A percentile compares a stretch with the other conserved stretches of the same genome.
Evolutionary conservation across 768 basidiomycete species (phyloP).

Genomic region (Leccinum pellstonianum): DNA sequence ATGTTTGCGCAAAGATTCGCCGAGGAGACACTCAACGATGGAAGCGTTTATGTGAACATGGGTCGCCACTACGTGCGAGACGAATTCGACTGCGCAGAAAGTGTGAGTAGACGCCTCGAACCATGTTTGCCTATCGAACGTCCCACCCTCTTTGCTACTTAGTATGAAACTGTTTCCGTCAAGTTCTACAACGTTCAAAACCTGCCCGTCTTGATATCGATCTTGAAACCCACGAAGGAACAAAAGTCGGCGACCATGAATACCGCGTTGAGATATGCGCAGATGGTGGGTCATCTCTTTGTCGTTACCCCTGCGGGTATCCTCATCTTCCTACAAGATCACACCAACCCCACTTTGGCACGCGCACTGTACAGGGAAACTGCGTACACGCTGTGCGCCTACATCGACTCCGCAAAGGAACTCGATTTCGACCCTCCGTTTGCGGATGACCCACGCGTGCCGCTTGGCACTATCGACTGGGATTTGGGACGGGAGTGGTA

Average conservation of each 20-base stretch:
- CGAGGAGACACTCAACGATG: no score
- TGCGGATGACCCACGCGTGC: conserved; percentile 16
- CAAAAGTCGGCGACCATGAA: conserved; percentile 80
- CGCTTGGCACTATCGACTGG: conserved; percentile 64
- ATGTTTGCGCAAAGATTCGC: no score
- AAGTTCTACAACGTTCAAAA: conserved; percentile 75
- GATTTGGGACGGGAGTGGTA: conserved; percentile 74
- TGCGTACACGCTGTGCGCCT: conserved; percentile 57
- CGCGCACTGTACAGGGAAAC: conserved; percentile 59
- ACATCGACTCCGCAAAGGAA: conserved; percentile 41
- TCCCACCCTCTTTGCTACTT: no score
- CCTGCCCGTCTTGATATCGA: conserved; percentile 70
- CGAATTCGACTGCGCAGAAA: no score
- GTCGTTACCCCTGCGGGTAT: no score
- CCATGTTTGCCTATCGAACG: no score
- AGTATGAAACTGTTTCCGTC: conserved; percentile 39
- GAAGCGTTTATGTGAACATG: no score
- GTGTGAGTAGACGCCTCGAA: no score
- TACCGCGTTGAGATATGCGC: conserved; percentile 71
- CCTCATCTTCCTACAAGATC: no score
- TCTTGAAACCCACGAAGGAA: conserved; percentile 92
- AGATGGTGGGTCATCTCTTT: conserved; percentile 51
- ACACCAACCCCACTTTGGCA: conserved; percentile 2
- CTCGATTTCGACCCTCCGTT: conserved; percentile 58
- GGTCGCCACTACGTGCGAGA: no score